Base-by-base conservation (phyloP, 441 rosid species). In the Populus hybrid region DNA sequence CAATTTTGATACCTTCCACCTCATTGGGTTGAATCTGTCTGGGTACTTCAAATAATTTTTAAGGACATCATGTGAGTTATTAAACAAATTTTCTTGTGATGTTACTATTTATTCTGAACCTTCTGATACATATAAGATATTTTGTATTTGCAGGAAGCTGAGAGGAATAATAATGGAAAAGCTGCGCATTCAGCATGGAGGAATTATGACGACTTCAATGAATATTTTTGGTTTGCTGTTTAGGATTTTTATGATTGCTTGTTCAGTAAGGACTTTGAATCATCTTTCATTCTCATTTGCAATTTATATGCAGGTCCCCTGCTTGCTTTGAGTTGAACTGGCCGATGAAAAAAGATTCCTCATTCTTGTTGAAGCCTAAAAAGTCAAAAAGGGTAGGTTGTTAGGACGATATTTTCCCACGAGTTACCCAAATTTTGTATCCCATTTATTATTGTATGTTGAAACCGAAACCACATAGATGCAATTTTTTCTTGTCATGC, bases 151-250 rank as follows among this genome's bases (percentile, higher is more conserved):
- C 87, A 97, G 99, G 99, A 97, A 89, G 91, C 90, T 76, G 81
- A 26, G 63, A 86, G 86, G 76, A 97, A 92, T 86, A 87, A 89
- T 80, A 86, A 87, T 84, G 99, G 99, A 79, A 97, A 90, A 88
- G 98, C 99, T 84, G 89, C 98, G 28, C 99, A 97, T 89, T 93
- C 99, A 74, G 86, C 92, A 50, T 97, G 99, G 99, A 90, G 99
- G 86, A 97, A 97, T 90, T 97, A 97, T 84, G 99, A 97, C 67
- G 99, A 97, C 83, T 97, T 97, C 87, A 97, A 97, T 78, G 99
- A 97, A 86, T 97, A 93, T 85, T 97, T 97, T 76, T 97, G 99
- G 99, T 97, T 77, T 82, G 91, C 87, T 72, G 73, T 70, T 67
- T 79, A 11, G 70, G 9, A 11, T 59, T 53, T 77, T 76, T 65